Evolutionary conservation across 163 green algal species (phyloP).

Genomic region (Scenedesmus sp.): DNA sequence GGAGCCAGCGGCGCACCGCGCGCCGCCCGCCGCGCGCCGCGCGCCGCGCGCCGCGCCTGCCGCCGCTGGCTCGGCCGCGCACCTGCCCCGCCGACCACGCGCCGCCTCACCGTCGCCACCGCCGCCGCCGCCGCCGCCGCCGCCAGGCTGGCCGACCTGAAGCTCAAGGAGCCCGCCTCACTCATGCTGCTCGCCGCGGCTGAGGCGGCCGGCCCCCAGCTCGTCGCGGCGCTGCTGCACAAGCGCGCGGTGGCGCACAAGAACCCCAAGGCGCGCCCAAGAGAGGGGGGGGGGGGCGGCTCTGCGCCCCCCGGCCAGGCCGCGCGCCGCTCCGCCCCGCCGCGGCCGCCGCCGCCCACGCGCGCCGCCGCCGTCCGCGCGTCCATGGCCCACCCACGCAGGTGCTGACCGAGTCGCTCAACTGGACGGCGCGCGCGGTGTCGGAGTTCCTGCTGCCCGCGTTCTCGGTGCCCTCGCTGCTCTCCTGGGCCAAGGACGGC

Average conservation of each 20-base stretch:
- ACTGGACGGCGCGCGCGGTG: conserved; percentile 80
- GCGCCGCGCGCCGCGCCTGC: too few species aligned
- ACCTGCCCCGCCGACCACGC: too few species aligned
- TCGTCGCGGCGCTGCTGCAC: conserved; percentile 85
- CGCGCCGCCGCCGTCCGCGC: too few species aligned
- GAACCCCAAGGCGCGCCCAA: conserved; percentile 93
- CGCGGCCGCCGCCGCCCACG: too few species aligned
- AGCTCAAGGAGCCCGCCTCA: conserved; percentile 80
- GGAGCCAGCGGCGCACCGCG: too few species aligned
- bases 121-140: conserved; percentile 52
- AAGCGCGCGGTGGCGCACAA: conserved; percentile 86
- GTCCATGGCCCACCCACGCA: too few species aligned
- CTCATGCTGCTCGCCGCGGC: conserved; percentile 75
- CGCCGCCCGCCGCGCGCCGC: too few species aligned
- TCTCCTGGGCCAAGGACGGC: conserved; percentile 87
- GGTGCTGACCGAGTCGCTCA: conserved; percentile 88
- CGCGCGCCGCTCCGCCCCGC: too few species aligned
- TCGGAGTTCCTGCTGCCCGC: conserved; percentile 84
- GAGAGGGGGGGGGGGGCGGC: too few species aligned
- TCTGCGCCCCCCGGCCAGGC: neutral
- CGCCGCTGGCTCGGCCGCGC: neutral
- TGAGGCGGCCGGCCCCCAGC: conserved; percentile 87
- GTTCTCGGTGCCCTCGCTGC: conserved; percentile 78
- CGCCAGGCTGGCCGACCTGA: conserved; percentile 82
- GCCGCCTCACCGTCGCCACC: conserved; percentile 3